Evolutionary conservation across 192 early-diverging fungal genomes (phyloP).

Genomic region (Oehlia diaphana): DNA sequence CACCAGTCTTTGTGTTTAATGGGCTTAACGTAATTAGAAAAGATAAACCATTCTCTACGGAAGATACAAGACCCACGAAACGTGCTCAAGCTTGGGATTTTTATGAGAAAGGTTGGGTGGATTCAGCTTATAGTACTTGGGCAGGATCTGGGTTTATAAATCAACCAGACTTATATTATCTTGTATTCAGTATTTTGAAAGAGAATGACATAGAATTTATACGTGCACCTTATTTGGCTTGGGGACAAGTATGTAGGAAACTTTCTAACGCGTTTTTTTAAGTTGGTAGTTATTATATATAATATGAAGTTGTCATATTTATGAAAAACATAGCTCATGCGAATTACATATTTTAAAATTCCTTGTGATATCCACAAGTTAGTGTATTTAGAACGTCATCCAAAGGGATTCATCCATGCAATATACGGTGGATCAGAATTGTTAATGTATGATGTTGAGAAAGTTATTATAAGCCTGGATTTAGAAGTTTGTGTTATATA

Average conservation of each 20-base stretch:
- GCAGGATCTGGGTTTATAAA: constrained; percentile 48
- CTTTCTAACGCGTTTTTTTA: not conserved
- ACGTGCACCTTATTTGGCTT: constrained; percentile 78
- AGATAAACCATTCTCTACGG: constrained; percentile 65
- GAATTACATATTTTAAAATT: not conserved
- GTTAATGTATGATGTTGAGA: constrained; percentile 76
- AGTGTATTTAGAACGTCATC: constrained; percentile 69
- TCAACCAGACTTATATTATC: constrained; percentile 63
- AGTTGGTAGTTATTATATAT: not conserved
- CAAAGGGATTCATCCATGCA: constrained; percentile 67
- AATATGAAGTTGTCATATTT: not conserved
- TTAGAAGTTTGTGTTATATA: constrained; percentile 37
- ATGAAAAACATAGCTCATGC: constrained; percentile 3
- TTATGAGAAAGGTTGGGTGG: constrained; percentile 58
- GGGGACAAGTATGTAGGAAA: constrained; percentile 59
- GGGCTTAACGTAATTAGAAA: constrained; percentile 70
- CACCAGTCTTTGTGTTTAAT: constrained; percentile 77
- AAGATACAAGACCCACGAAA: constrained; percentile 60
- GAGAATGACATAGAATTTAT: constrained; percentile 69
- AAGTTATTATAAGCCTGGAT: constrained; percentile 67
- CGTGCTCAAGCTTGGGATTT: constrained; percentile 70
- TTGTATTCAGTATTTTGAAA: constrained; percentile 69
- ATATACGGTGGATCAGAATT: constrained; percentile 71
- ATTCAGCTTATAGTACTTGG: constrained; percentile 63
- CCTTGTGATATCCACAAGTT: constrained; percentile 43